Conservation (phyloP, 768 basidiomycete species). For the Rhodotorula paludigena region DNA sequence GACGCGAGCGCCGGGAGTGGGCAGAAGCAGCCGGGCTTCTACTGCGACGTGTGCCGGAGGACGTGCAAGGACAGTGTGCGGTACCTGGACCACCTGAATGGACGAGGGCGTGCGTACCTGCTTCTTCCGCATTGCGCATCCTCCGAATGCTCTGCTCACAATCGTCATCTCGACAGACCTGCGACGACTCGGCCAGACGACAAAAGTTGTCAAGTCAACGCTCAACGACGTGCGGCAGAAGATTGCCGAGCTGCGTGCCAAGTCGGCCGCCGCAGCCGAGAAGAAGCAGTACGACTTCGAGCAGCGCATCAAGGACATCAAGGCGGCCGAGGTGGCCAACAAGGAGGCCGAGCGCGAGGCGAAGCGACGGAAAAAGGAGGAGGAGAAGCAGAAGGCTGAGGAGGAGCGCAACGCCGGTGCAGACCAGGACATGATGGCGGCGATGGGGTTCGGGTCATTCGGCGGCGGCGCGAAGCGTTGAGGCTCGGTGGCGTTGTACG, state of each 20-base stretch:
- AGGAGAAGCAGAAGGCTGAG: conserved; percentile 66
- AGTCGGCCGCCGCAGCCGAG: conserved; percentile 71
- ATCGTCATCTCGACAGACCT: conserved; percentile 60
- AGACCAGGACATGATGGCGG: conserved; percentile 64
- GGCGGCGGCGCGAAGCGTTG: conserved; percentile 47
- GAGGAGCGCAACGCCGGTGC: conserved; percentile 55
- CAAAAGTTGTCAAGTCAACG: conserved; percentile 81
- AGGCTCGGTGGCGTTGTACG: background rate
- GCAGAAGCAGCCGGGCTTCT: conserved; percentile 87
- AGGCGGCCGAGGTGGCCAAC: conserved; percentile 14
- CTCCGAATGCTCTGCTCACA: background rate
- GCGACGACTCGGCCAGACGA: conserved; percentile 89
- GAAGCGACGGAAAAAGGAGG: conserved; percentile 71
- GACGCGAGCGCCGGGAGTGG: conserved; percentile 64
- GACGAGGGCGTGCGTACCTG: conserved; percentile 72
- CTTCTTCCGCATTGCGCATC: background rate
- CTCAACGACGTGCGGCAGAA: conserved; percentile 85
- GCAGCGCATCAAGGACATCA: conserved; percentile 72
- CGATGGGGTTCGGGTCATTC: conserved; percentile 92
- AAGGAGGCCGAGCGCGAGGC: conserved; percentile 43
- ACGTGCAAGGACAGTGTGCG: conserved; percentile 90
- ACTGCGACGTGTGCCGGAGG: conserved; percentile 82
- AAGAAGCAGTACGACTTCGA: conserved; percentile 95
- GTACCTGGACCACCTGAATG: conserved; percentile 93
- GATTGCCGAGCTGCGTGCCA: conserved; percentile 80